Evolutionary conservation across 169 alveolate genomes (phyloP).

Genomic region (Theileria annulata): DNA sequence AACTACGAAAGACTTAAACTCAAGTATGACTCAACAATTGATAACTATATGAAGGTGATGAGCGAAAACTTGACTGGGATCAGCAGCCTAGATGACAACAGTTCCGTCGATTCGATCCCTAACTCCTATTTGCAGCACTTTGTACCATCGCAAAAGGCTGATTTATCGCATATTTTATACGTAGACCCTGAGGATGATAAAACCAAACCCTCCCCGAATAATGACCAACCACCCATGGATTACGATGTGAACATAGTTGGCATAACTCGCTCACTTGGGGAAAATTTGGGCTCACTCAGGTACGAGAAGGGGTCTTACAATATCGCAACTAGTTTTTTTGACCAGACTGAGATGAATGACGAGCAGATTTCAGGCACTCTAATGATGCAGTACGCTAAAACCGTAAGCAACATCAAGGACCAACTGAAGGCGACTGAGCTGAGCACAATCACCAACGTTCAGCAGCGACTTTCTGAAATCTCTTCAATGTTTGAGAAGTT

Average conservation of each 20-base stretch:
- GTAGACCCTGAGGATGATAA: neutral
- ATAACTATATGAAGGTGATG: constrained; percentile 23
- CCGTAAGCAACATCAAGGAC: constrained; percentile 38
- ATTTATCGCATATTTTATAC: neutral
- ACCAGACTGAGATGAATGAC: constrained; percentile 19
- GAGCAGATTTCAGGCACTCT: constrained; percentile 30
- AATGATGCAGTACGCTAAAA: constrained; percentile 36
- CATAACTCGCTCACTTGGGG: neutral
- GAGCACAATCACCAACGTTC: constrained; percentile 51
- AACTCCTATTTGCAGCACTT: constrained; percentile 13
- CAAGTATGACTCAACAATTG: constrained; percentile 40
- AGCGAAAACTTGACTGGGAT: constrained; percentile 29
- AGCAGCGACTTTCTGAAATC: constrained; percentile 57
- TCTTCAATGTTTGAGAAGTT: constrained; percentile 71
- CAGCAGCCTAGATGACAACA: neutral
- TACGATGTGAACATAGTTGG: neutral
- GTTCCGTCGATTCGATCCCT: neutral
- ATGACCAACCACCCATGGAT: neutral
- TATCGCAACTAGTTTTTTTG: neutral
- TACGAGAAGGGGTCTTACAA: constrained; percentile 21
- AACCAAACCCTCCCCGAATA: neutral
- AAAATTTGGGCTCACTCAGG: neutral
- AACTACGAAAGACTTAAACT: constrained; percentile 43
- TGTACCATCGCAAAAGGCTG: neutral
- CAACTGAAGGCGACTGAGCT: constrained; percentile 42